Percentiles rank a stretch among this genome's conserved stretches.
phyloP scores from a whole-genome alignment of 257 asterid species.

The Solanum raphanifolium region DNA sequence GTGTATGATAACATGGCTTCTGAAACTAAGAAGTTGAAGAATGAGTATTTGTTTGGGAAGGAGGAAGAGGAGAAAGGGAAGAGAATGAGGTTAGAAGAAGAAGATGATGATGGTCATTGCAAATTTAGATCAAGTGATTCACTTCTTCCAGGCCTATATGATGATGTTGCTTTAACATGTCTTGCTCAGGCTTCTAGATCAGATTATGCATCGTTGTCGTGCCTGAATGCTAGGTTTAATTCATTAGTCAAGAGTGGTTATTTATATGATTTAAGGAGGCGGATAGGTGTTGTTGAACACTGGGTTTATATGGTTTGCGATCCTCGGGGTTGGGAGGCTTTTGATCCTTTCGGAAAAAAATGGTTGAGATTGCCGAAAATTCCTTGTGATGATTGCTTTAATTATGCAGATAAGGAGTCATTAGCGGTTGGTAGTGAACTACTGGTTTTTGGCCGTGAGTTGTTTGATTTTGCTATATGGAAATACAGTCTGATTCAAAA shows the following conservation, averaged over 20 bases:
- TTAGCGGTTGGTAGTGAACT: constrained; percentile 68
- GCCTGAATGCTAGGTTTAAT: constrained; percentile 47
- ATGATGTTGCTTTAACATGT: not conserved
- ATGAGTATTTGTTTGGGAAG: not conserved
- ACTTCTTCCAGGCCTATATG: constrained; percentile 1
- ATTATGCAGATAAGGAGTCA: constrained; percentile 75
- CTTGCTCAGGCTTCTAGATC: not conserved
- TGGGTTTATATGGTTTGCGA: constrained; percentile 93
- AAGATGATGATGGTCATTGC: not conserved
- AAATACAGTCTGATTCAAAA: constrained; percentile 43
- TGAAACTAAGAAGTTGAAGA: not conserved
- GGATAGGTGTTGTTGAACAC: constrained; percentile 52
- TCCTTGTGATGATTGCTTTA: constrained; percentile 84
- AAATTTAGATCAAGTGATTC: not conserved
- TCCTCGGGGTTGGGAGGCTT: constrained; percentile 93
- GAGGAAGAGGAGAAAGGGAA: not conserved
- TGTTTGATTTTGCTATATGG: constrained; percentile 79
- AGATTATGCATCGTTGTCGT: constrained; percentile 44
- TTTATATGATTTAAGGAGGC: constrained; percentile 68
- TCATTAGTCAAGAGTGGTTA: constrained; percentile 46
- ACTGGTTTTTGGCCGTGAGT: constrained; percentile 79
- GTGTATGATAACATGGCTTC: not conserved
- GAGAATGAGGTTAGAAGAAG: not conserved
- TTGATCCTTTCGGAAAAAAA: constrained; percentile 57
- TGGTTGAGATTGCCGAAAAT: constrained; percentile 76